Conservation (phyloP, 345 rosid species). For the Populus ilicifolia region DNA sequence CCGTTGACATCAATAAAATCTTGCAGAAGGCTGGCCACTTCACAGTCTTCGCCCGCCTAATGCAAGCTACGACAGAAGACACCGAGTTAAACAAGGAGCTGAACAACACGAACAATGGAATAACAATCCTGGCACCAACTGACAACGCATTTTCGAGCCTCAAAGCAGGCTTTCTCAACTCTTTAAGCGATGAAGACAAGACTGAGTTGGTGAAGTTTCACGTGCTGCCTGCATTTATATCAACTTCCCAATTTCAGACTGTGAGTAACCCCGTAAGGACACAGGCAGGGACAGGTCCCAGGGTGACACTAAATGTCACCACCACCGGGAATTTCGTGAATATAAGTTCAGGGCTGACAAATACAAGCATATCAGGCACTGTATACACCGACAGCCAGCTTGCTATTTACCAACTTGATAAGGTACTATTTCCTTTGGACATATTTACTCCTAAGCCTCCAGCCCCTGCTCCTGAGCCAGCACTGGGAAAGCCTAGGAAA, state of each 20-base stretch:
- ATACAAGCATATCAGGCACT: conserved; percentile 29
- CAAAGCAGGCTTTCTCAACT: conserved; percentile 20
- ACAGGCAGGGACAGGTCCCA: conserved; percentile 33
- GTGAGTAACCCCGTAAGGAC: conserved; percentile 43
- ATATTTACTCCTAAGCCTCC: conserved; percentile 30
- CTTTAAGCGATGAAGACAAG: conserved; percentile 29
- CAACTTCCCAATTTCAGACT: conserved; percentile 41
- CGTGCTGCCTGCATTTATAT: conserved; percentile 27
- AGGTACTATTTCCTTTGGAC: conserved; percentile 35
- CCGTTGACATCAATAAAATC: conserved; percentile 18
- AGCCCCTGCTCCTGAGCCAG: conserved; percentile 20
- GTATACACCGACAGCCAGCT: conserved; percentile 32
- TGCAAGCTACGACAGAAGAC: conserved; percentile 22
- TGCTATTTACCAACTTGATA: conserved; percentile 40
- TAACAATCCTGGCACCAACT: conserved; percentile 27
- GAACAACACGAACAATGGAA: conserved; percentile 28
- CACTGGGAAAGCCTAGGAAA: conserved; percentile 1
- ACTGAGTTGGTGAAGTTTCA: conserved; percentile 41
- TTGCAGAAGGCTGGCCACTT: conserved; percentile 25
- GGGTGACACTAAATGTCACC: conserved; percentile 34
- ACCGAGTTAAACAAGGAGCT: conserved; percentile 8
- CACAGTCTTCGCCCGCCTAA: conserved; percentile 18
- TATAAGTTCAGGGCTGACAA: conserved; percentile 31
- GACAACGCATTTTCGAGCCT: conserved; percentile 24
- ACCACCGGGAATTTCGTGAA: conserved; percentile 21